phyloP scores from a whole-genome alignment of 805 yeast species.

The Saccharomycopsis capsularis region DNA sequence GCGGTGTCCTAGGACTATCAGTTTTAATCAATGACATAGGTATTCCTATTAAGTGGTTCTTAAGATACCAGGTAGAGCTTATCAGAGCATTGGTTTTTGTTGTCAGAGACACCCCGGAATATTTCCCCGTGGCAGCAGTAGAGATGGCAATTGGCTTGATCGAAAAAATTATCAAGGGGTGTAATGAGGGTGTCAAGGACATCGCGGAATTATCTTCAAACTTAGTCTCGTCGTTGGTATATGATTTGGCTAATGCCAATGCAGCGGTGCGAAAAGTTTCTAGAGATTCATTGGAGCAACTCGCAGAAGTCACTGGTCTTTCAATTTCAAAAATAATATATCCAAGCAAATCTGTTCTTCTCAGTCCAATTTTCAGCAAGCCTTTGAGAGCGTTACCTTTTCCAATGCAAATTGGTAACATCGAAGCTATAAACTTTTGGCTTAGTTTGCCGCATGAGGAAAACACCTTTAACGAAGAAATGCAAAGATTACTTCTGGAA shows the following conservation, averaged over 20 bases:
- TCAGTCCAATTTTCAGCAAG: conserved; percentile 93
- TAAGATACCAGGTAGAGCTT: conserved; percentile 72
- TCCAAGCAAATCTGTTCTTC: conserved; percentile 71
- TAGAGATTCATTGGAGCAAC: conserved; percentile 55
- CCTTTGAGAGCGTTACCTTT: conserved; percentile 95
- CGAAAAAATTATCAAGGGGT: conserved; percentile 52
- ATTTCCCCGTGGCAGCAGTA: conserved; percentile 75
- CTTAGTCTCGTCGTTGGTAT: conserved; percentile 80
- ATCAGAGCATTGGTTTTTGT: conserved; percentile 85
- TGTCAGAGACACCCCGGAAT: conserved; percentile 79
- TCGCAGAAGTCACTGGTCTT: conserved; percentile 68
- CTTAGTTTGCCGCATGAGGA: conserved; percentile 73
- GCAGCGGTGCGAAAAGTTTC: conserved; percentile 75
- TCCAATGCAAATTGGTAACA: conserved; percentile 97
- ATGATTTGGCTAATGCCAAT: conserved; percentile 86
- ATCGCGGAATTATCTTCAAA: conserved; percentile 47
- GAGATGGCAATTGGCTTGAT: conserved; percentile 64
- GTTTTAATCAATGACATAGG: conserved; percentile 62
- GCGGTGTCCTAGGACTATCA: conserved; percentile 79
- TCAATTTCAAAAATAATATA: conserved; percentile 69
- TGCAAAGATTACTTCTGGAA: conserved; percentile 76
- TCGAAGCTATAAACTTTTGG: conserved; percentile 91
- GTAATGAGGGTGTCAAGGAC: conserved; percentile 56
- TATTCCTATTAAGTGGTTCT: conserved; percentile 67
- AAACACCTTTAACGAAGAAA: conserved; percentile 79